Evolutionary conservation across 1,139 yeast species (phyloP).

Genomic region (Yamadazyma buinensis): DNA sequence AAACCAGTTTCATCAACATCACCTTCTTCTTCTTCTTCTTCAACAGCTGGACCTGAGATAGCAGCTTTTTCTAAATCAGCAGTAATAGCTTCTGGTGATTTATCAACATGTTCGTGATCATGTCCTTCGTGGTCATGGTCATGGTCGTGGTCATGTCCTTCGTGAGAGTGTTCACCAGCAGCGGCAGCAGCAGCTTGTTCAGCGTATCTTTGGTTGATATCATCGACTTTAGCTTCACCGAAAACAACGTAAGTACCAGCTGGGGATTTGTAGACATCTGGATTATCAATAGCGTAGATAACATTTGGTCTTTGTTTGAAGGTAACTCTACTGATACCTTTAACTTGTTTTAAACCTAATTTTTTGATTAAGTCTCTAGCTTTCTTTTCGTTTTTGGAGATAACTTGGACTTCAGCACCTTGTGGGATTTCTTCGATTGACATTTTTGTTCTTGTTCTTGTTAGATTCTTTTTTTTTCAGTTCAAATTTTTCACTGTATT

Average conservation of each 20-base stretch:
- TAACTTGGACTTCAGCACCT: slow-evolving; percentile 82
- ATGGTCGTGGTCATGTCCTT: slow-evolving; percentile 10
- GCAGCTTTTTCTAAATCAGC: slow-evolving; percentile 89
- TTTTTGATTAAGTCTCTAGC: slow-evolving; percentile 90
- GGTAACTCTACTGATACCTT: slow-evolving; percentile 93
- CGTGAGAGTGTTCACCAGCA: slow-evolving; percentile 29
- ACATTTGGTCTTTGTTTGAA: slow-evolving; percentile 93
- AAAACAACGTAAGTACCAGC: slow-evolving; percentile 96
- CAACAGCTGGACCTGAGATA: slow-evolving; percentile 39
- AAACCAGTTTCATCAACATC: slow-evolving; percentile 83
- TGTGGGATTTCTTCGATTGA: slow-evolving; percentile 69
- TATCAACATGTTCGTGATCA: slow-evolving; percentile 29
- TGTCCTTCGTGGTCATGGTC: slow-evolving; percentile 13
- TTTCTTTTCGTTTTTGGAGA: slow-evolving; percentile 91
- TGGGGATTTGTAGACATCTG: slow-evolving; percentile 92
- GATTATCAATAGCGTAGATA: slow-evolving; percentile 87
- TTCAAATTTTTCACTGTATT: too few relatives aligned
- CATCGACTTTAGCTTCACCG: slow-evolving; percentile 97
- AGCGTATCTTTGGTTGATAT: slow-evolving; percentile 75
- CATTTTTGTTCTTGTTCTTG: too few relatives aligned
- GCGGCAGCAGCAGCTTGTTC: slow-evolving; percentile 70
- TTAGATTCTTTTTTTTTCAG: too few relatives aligned
- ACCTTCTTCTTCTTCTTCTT: slow-evolving; percentile 64
- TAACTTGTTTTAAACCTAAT: slow-evolving; percentile 85
- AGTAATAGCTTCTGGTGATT: slow-evolving; percentile 76